Base-by-base conservation (phyloP, 2,329 filamentous ascomycete species). In the Metarhizium brunneum region DNA sequence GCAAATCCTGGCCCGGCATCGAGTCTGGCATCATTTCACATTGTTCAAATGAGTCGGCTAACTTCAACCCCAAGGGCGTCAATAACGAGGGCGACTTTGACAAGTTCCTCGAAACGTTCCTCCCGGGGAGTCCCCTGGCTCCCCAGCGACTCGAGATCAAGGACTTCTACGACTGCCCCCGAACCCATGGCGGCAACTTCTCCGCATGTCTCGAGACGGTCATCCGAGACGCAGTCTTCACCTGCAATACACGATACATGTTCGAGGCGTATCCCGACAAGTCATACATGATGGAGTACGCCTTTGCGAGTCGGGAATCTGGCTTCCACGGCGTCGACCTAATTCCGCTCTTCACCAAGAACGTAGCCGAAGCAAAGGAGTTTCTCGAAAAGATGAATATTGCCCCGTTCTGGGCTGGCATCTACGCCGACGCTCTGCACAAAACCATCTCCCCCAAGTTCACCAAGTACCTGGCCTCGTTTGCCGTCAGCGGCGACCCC, bases 201-300 rank as follows among this genome's bases (percentile, higher is more conserved):
- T 14, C 50, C 0, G 5, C 20, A 0, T 59, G 58, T 47, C 29
- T 55, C 1, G 18, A 36, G 3, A 47, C 6, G 0, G 35, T 52
- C 10, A 56, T 60, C 4, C 54, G 54, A 3, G 56, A 61, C 11
- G 11, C 38, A 6, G 40, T 52, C 10, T 61, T 61, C 25, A 58
- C 58, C 2, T 61, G 59, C 47, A 61, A 61, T 20, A 61, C 50
- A 0, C 25, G 59, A 32, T 52, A 58, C 18, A n/a, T 58, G 3
- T 42, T 57, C 29, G 47, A 57, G 3, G 50, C 55, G 1, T 58
- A 53, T 20, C 50, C 52, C 0, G 3, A 52, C 2, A 43, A 53
- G 25, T 35, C 58, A 2, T 58, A 58, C 50, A 53, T 51, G 49
- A 58, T 61, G 56, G 47, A 56, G 13, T 60, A 57, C 38, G 48